Evolutionary conservation across 352 stramenopile species (phyloP).

Genomic region (Pythium aristosporum): DNA sequence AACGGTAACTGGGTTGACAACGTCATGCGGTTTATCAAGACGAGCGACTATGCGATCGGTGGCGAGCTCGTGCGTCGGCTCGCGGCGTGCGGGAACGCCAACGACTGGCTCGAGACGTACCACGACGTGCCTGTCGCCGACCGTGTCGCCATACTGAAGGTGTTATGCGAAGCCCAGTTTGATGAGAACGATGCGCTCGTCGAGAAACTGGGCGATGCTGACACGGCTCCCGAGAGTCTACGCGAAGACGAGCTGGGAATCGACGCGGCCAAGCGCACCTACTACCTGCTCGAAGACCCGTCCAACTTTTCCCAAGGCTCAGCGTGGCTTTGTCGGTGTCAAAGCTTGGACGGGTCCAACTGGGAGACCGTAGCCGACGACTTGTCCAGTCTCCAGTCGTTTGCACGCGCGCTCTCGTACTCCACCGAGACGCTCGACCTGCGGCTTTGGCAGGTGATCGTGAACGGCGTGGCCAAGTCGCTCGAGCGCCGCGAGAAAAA

Average conservation of each 20-base stretch:
- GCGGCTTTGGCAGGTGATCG: constrained; percentile 52
- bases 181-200: constrained; percentile 60
- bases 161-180: constrained; percentile 64
- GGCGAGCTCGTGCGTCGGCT: constrained; percentile 19
- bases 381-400: constrained; percentile 46
- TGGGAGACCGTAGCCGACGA: constrained; percentile 70
- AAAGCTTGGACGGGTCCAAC: constrained; percentile 30
- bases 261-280: constrained; percentile 46
- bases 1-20: constrained; percentile 48
- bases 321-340: constrained; percentile 61
- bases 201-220: constrained; percentile 50
- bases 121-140: constrained; percentile 40
- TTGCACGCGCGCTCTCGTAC: constrained; percentile 49
- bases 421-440: constrained; percentile 49
- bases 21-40: constrained; percentile 45
- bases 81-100: constrained; percentile 12
- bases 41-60: constrained; percentile 31
- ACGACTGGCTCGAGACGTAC: constrained; percentile 40
- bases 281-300: constrained; percentile 66
- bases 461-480: constrained; percentile 43
- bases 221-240: constrained; percentile 39
- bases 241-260: constrained; percentile 47
- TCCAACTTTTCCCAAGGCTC: constrained; percentile 48
- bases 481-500: constrained; percentile 51
- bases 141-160: constrained; percentile 53